Conservation (phyloP, 2,329 filamentous ascomycete species). For the Aspergillus melleus region DNA sequence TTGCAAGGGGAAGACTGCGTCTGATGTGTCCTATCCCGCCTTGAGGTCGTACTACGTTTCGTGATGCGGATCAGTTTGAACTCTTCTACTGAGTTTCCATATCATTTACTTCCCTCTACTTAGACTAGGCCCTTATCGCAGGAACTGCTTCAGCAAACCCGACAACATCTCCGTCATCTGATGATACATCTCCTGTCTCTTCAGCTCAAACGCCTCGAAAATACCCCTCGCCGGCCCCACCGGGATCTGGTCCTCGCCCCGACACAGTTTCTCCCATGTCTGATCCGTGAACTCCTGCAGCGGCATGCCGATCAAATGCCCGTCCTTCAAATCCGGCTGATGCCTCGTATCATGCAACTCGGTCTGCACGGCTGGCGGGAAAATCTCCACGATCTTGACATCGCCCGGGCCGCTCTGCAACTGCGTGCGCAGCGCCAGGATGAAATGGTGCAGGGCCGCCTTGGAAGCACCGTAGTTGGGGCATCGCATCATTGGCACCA, state of each 20-base stretch:
- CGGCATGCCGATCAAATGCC: conserved; percentile 54
- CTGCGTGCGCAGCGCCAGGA: conserved; percentile 54
- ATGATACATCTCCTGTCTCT: conserved; percentile 46
- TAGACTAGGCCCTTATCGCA: conserved; percentile 11
- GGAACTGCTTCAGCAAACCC: conserved; percentile 22
- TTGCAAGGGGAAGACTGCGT: conserved; percentile 23
- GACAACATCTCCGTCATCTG: conserved; percentile 25
- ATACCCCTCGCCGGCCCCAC: conserved; percentile 46
- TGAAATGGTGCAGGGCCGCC: conserved; percentile 56
- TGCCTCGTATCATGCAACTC: conserved; percentile 58
- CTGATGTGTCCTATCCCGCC: conserved; percentile 16
- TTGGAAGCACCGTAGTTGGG: conserved; percentile 58
- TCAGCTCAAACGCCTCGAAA: conserved; percentile 50
- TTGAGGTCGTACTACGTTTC: conserved; percentile 1
- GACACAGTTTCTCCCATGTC: conserved; percentile 47
- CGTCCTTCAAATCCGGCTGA: conserved; percentile 54
- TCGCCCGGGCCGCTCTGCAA: conserved; percentile 41
- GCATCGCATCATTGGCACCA: conserved; percentile 50
- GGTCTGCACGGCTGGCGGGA: conserved; percentile 58
- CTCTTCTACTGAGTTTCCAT: not conserved
- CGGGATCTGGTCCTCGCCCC: conserved; percentile 54
- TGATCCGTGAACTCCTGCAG: conserved; percentile 53
- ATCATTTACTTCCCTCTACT: not conserved
- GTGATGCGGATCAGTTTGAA: not conserved
- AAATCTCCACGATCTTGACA: conserved; percentile 57